Evolutionary conservation across 805 yeast species (phyloP), one percentile per base, ranked within the genome.

Genomic region (Yarrowia sp.): DNA sequence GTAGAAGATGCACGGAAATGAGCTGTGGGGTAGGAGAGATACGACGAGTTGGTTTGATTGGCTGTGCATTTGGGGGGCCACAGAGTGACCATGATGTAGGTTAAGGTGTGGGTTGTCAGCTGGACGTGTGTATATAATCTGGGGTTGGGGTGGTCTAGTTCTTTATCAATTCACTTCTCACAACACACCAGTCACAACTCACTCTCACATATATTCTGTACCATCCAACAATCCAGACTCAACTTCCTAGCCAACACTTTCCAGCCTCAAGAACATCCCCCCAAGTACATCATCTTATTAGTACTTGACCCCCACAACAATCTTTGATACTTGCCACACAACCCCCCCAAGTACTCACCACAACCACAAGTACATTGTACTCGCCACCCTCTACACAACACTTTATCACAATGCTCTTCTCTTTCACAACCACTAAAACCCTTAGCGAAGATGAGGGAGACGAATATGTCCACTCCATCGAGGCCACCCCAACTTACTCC

Each of bases 401-500:
- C 26, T 8, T 5, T 26, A 35, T 5, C 32, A 35, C 17, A 14
- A 54, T 54, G 61, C 61, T 54, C 33, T 54, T 54, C 22, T 54
- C 61, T 4, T 54, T 54, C 46, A 54, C 61, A 19, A 54, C 61
- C 17, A 54, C 61, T 2, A n/a, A 17, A 26, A 54, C 46, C 2
- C 22, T 36, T 14, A 54, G 40, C 19, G 61, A 38, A 6, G 61
- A 54, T 24, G 61, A 54, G 36, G 16, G 19, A 10, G 61, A 54
- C 14, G 46, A 26, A 17, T 35, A 16, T 12, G 24, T 52, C 32
- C 28, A 35, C 24, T 17, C 46, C 4, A 54, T 54, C 16, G 35
- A 54, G 11, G 46, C 61, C 9, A 54, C 61, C 12, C 46, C 61
- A 3, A 54, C 61, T 7, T 54, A 54, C 26, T 36, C 44, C 35